Evolutionary conservation across 2,329 filamentous ascomycete genomes (phyloP).

Genomic region (Pyrenochaeta sp.): DNA sequence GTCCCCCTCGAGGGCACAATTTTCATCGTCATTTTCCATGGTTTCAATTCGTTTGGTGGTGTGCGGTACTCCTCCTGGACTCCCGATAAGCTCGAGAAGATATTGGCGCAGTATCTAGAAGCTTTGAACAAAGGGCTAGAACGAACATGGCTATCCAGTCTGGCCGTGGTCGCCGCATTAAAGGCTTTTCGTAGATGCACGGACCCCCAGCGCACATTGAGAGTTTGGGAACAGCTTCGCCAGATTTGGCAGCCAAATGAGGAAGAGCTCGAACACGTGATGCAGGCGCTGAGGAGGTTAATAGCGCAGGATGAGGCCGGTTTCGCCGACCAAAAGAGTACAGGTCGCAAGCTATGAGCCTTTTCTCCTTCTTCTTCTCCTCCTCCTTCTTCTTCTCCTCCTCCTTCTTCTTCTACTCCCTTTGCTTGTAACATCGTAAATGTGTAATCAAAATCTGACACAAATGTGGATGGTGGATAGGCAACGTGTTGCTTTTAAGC

Average conservation of each 20-base stretch:
- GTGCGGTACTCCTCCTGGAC: slow-evolving; percentile 75
- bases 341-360: not conserved
- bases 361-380: not conserved
- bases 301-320: slow-evolving; percentile 17
- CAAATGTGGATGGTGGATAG: no score
- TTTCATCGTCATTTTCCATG: slow-evolving; percentile 83
- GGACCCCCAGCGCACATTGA: slow-evolving; percentile 60
- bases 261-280: slow-evolving; percentile 43
- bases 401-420: not conserved
- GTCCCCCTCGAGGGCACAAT: slow-evolving; percentile 78
- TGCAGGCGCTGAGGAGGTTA: slow-evolving; percentile 35
- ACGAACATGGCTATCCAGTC: slow-evolving; percentile 38
- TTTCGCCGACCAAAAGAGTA: slow-evolving; percentile 23
- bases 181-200: slow-evolving; percentile 69
- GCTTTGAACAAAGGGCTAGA: slow-evolving; percentile 26
- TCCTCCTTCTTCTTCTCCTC: not conserved
- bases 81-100: slow-evolving; percentile 66
- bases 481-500: no score
- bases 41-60: slow-evolving; percentile 78
- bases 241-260: slow-evolving; percentile 48
- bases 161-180: slow-evolving; percentile 41
- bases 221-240: slow-evolving; percentile 61
- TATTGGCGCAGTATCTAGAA: slow-evolving; percentile 39
- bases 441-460: no score
- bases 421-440: no score